Evolutionary conservation across 2,329 filamentous ascomycete genomes (phyloP), one percentile per base, ranked within the genome.

Genomic region (Coniella vitis): DNA sequence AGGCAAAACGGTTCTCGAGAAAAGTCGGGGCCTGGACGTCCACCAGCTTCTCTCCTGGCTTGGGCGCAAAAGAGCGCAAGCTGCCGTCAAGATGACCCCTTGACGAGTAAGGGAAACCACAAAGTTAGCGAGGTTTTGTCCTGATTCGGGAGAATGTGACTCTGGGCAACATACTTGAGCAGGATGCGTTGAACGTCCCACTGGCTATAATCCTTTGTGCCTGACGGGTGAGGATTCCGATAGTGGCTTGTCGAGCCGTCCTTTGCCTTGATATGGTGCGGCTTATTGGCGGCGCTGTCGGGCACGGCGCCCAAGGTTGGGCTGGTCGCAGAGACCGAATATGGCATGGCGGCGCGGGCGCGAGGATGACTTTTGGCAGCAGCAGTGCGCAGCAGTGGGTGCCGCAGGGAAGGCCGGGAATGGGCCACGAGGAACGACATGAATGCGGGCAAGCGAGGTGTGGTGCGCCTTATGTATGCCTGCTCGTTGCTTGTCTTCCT

Each of bases 11-110:
- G 13, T 70, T 70, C 1, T 79, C 66, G 9, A 87, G 73, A 65
- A 91, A 91, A 4, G 72, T 60, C 0, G 89, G 87, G 53, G 76
- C 78, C 48, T 74, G 76, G 16, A 91, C 79, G 3, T 78, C 69
- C 10, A 93, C 80, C 0, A 82, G 82, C 9, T 83, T 9, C 10
- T 46, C 44, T 3, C 12, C 79, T 20, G 77, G 75, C 9, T 75
- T 76, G 7, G 82, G 83, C 60, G 87, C 74, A 22, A 86, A 84
- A 1, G 38, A 54, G 10, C 65, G 64, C 39, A 71, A 54, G 17
- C 67, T 61, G 51, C 73, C 71, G 66, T 51, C 19, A 10, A 56
- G 1, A 7, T 36, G 25, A 38, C 51, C 45, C 45, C 55, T 58
- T 41, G 1, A 12, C n/a, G 14, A 2, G 47, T 14, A 14, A 7